Base-by-base conservation (phyloP, 371 early-diverging fungal genomes). In the Apophysomyces sp. region DNA sequence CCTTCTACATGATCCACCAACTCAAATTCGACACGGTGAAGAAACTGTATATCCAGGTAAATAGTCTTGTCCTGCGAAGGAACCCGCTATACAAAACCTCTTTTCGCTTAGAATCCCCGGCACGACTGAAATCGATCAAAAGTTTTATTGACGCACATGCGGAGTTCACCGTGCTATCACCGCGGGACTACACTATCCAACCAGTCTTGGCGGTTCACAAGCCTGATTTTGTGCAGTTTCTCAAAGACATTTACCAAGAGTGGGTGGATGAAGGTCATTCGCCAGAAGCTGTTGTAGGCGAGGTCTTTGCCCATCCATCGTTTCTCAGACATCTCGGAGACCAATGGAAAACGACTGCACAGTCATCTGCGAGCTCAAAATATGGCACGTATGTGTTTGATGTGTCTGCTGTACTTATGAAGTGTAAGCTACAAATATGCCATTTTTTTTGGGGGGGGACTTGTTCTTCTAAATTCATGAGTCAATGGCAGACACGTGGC, bases 191-290 rank as follows among this genome's bases (percentile, higher is more conserved):
- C 66, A 82, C 86, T 1, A 13, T 83, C 5, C 80, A 53, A 0
- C 86, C 88, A 8, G 87, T 91, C 57, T 58, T 80, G 8, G 67
- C 71, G 5, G 82, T 90, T 2, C 91, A 91, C 60, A 64, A 76
- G 9, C 30, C 68, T 9, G 88, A 86, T 29, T 89, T 86, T 65
- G 49, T 87, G 6, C 62, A 74, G 5, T 89, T 87, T 52, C 69
- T 91, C 44, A 55, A 79, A 60, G 75, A 60, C 1, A 84, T 87
- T 4, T 86, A 86, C 64, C 58, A 77, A 15, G 80, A 84, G 27
- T 90, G 88, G 90, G 66, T 80, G 1, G 51, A 59, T 0, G 70
- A 63, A n/a, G 89, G 88, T 9, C 81, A 86, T 24, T 79, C 84
- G 28, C 76, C 80, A 3, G 76, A 85, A 18, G 86, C 83, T 1